Conservation (phyloP, 495 filamentous ascomycete genomes). For the Aspergillus asperescens region DNA sequence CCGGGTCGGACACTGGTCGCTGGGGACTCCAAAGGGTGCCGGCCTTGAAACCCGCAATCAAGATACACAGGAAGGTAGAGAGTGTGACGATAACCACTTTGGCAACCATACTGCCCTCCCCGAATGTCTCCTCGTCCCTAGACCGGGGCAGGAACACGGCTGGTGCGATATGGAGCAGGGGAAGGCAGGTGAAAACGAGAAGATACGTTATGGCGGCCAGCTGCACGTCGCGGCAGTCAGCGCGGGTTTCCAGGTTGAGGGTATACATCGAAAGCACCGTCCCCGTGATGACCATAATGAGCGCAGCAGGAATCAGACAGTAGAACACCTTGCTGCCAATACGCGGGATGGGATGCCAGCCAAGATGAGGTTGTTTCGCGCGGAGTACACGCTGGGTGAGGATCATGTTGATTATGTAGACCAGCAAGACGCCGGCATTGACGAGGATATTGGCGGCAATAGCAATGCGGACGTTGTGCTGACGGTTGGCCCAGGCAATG, state of each 20-base stretch:
- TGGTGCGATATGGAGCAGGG: constrained; percentile 56
- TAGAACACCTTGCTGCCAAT: constrained; percentile 54
- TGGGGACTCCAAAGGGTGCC: constrained; percentile 50
- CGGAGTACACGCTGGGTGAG: constrained; percentile 73
- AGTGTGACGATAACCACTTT: constrained; percentile 61
- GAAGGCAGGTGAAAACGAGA: constrained; percentile 67
- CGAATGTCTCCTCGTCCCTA: constrained; percentile 59
- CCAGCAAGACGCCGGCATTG: constrained; percentile 65
- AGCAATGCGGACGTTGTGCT: constrained; percentile 46
- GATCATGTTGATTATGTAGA: constrained; percentile 79
- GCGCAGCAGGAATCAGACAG: constrained; percentile 50
- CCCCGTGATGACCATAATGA: constrained; percentile 65
- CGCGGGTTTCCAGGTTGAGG: constrained; percentile 43
- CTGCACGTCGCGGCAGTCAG: constrained; percentile 56
- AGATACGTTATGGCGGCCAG: constrained; percentile 63
- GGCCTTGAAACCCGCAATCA: constrained; percentile 67
- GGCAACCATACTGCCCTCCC: constrained; percentile 56
- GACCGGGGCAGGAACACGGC: constrained; percentile 49
- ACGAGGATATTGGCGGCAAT: constrained; percentile 74
- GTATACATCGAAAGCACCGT: constrained; percentile 65
- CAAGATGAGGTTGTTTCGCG: constrained; percentile 63
- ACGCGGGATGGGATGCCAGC: constrained; percentile 54
- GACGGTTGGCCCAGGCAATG: constrained; percentile 44
- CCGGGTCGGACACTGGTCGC: constrained; percentile 50
- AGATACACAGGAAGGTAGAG: constrained; percentile 50